Evolutionary conservation across 257 asterid genomes (phyloP), one percentile per base, ranked within the genome.

Genomic region (Prunella vulgaris): DNA sequence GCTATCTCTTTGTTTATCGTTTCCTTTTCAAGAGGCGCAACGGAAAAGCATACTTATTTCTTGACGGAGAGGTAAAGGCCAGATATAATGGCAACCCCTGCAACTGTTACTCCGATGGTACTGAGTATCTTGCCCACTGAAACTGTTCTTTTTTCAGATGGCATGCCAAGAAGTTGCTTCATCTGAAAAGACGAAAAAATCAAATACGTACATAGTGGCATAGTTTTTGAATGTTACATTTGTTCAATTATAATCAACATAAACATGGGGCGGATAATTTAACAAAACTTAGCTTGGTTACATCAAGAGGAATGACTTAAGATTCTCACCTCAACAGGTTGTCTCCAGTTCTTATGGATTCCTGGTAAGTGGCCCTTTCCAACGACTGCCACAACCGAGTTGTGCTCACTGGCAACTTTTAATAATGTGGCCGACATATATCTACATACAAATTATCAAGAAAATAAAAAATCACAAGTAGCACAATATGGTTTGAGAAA

Each of bases 281-380:
- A 62, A 35, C 20, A 54, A 25, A 9, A 25, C 64, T 7, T 49
- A 54, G 20, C 42, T 17, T 2, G 8, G 37, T 24, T 5, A 14
- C 38, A 40, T 32, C 38, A 38, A 4, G 14, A 1, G 51, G 17
- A 30, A 59, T 40, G 67, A 53, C 65, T 28, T 40, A 33, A 54
- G 61, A 28, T 9, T 52, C 83, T 76, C 74, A 93, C 99, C 75
- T 87, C 90, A 53, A 93, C 80, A n/a, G 89, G 95, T 73, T 87
- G 96, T 76, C 81, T 70, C 97, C 96, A 93, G 83, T 87, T 78
- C 75, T 84, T 83, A 74, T 84, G 83, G 69, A 93, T 88, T 75
- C 97, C 99, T 6, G 87, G 80, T 18, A 88, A 81, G 79, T 93
- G 99, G 30, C 96, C 97, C 83, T 83, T 90, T 25, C 99, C 99